Percentiles rank a stretch among this genome's conserved stretches.
Conservation (phyloP, 768 basidiomycete species). For the Suillus paluster region DNA sequence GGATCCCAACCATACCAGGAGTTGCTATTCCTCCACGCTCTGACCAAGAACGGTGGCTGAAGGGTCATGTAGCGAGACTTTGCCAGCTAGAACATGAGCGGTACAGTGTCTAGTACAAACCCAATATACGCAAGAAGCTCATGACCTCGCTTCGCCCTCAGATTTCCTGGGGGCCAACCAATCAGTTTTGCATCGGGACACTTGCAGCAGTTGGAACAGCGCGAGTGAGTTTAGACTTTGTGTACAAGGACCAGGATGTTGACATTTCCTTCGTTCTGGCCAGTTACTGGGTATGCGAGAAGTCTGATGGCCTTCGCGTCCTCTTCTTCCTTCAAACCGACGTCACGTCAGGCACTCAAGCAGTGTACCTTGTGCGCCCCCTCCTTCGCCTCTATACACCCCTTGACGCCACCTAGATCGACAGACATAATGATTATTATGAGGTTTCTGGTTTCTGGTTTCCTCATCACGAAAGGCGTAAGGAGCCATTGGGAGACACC, state of each 20-base stretch:
- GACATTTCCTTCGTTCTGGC: constrained; percentile 13
- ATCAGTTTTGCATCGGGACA: constrained; percentile 82
- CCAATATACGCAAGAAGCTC: not conserved
- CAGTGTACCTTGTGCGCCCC: constrained; percentile 73
- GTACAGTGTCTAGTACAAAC: constrained; percentile 41
- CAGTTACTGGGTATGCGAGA: constrained; percentile 99
- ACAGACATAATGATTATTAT: constrained; percentile 90
- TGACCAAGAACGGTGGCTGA: constrained; percentile 70
- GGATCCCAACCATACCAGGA: constrained; percentile 77
- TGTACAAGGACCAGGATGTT: constrained; percentile 11
- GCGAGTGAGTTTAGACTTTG: constrained; percentile 61
- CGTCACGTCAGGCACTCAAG: constrained; percentile 52
- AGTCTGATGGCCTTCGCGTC: constrained; percentile 94
- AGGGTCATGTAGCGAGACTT: constrained; percentile 59
- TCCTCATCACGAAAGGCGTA: constrained; percentile 81
- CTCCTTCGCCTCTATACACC: constrained; percentile 9
- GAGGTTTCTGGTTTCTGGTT: constrained; percentile 79
- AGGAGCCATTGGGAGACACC: constrained; percentile 72
- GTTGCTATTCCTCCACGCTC: constrained; percentile 55
- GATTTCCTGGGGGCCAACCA: constrained; percentile 96
- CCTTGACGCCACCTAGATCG: constrained; percentile 62
- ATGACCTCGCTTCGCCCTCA: constrained; percentile 32
- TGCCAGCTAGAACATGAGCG: constrained; percentile 69
- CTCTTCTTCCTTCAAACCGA: constrained; percentile 79
- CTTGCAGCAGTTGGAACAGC: constrained; percentile 74